Evolutionary conservation across 2,329 filamentous ascomycete species (phyloP).

Genomic region (Verticillium tricorpus): DNA sequence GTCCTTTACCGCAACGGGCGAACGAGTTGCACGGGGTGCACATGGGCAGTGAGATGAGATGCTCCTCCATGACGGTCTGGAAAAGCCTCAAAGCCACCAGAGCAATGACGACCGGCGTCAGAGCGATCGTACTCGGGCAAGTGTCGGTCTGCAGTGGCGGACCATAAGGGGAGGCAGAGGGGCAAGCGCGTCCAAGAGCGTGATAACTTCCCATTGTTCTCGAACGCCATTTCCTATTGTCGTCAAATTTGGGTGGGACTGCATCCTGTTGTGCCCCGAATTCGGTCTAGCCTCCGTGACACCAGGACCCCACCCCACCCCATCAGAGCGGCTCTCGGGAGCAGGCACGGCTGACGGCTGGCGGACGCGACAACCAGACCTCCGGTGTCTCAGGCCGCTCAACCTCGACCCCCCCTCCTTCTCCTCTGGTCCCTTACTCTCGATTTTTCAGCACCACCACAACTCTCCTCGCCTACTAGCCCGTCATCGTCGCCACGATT

Average conservation of each 20-base stretch:
- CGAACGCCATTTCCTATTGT: constrained; percentile 6
- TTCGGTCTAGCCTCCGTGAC: neutral
- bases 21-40: neutral
- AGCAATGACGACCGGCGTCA: neutral
- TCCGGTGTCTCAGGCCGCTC: neutral
- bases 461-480: neutral
- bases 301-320: neutral
- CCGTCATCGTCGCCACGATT: too few relatives aligned
- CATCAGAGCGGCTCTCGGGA: neutral
- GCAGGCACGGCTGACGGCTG: neutral
- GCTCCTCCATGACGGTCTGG: neutral
- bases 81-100: neutral
- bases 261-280: constrained; percentile 3
- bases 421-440: neutral
- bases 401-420: neutral
- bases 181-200: neutral
- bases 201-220: constrained; percentile 4
- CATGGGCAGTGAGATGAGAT: neutral
- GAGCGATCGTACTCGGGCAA: neutral
- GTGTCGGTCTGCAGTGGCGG: neutral
- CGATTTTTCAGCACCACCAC: neutral
- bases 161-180: neutral
- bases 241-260: constrained; percentile 3
- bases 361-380: neutral
- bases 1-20: neutral